Conservation (phyloP, 2,329 filamentous ascomycete genomes). For the Pezicula carpinea region DNA sequence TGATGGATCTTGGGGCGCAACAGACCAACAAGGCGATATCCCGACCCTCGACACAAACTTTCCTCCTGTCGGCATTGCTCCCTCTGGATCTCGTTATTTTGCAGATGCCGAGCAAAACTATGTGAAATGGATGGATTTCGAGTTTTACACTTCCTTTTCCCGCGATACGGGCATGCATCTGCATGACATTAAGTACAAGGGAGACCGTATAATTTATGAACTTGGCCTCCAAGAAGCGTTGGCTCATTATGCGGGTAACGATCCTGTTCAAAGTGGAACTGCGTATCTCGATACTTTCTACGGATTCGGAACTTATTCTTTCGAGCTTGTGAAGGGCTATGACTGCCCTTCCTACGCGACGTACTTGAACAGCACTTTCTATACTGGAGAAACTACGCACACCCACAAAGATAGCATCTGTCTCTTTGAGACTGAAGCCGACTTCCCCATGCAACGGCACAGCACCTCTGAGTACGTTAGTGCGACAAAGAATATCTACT, state of each 20-base stretch:
- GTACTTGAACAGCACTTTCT: constrained; percentile 44
- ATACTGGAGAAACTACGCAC: constrained; percentile 37
- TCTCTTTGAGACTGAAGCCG: constrained; percentile 47
- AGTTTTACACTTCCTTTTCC: constrained; percentile 46
- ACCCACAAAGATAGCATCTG: constrained; percentile 48
- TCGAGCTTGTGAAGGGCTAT: constrained; percentile 24
- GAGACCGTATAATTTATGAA: constrained; percentile 51
- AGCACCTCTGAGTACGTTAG: constrained; percentile 35
- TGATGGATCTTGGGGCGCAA: constrained; percentile 42
- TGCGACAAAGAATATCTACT: constrained; percentile 42
- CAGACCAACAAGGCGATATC: constrained; percentile 34
- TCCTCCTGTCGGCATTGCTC: constrained; percentile 35
- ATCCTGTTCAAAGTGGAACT: constrained; percentile 20
- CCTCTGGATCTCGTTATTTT: constrained; percentile 35
- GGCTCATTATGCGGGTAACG: constrained; percentile 27
- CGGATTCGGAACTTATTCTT: constrained; percentile 26
- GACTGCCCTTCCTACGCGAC: constrained; percentile 47
- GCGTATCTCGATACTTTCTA: constrained; percentile 30
- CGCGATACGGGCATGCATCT: constrained; percentile 44
- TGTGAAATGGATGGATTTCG: constrained; percentile 47
- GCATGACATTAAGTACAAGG: constrained; percentile 49
- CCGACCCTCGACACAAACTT: constrained; percentile 33
- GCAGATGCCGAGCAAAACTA: constrained; percentile 40
- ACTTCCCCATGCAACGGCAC: constrained; percentile 47
- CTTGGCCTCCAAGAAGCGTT: constrained; percentile 49